phyloP scores from a whole-genome alignment of 129 eudicot species.

The Tagetes erecta region DNA sequence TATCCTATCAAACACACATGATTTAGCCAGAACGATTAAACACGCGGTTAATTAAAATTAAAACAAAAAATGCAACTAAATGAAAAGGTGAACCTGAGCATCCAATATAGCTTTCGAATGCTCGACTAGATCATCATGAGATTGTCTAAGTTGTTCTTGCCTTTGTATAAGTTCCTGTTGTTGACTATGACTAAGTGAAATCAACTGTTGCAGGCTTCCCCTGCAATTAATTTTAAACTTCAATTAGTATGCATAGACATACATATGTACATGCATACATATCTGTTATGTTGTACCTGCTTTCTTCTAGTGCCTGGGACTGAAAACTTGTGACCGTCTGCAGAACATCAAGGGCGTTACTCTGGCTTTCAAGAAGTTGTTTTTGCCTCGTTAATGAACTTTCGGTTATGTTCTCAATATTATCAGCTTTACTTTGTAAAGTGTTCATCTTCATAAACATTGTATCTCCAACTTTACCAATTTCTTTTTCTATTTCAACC shows the following conservation, averaged over 20 bases:
- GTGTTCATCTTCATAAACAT: constrained; percentile 57
- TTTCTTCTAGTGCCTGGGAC: constrained; percentile 71
- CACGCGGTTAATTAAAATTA: neutral
- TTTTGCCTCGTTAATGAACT: constrained; percentile 62
- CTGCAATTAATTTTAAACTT: constrained; percentile 33
- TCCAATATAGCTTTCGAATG: constrained; percentile 70
- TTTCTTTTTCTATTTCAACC: constrained; percentile 64
- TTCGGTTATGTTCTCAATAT: constrained; percentile 57
- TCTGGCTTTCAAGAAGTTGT: constrained; percentile 64
- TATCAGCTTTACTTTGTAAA: constrained; percentile 66
- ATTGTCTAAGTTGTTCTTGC: constrained; percentile 40
- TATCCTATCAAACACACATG: constrained; percentile 44
- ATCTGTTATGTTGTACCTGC: constrained; percentile 49
- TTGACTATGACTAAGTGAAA: constrained; percentile 24
- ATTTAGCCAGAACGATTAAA: neutral
- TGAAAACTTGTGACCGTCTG: constrained; percentile 57
- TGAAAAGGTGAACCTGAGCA: constrained; percentile 59
- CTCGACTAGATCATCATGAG: constrained; percentile 63
- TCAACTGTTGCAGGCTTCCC: constrained; percentile 45
- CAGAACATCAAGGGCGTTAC: constrained; percentile 63
- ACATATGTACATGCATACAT: neutral
- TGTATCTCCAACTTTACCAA: constrained; percentile 59
- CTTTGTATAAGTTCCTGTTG: constrained; percentile 27
- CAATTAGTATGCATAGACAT: neutral
- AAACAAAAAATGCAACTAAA: neutral